Percentiles rank a stretch among this genome's conserved stretches.
Evolutionary conservation across 768 basidiomycete genomes (phyloP).

Genomic region (Lactarius akahatsu): DNA sequence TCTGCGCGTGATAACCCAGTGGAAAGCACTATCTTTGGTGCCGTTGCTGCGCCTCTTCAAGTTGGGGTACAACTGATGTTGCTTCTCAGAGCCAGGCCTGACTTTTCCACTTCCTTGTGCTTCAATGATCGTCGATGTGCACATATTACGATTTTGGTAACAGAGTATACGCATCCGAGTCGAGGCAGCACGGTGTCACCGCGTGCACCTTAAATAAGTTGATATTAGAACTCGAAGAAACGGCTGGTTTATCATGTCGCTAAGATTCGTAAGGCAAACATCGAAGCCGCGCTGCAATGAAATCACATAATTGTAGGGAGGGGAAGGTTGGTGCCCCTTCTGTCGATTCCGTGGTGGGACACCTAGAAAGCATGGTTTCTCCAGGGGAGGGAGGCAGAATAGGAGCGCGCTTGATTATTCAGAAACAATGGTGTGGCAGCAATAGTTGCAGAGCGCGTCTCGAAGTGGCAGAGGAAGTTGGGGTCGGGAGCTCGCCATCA

Average conservation of each 20-base stretch:
- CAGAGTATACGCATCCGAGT: neutral
- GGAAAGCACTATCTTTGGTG: neutral
- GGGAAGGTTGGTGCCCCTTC: neutral
- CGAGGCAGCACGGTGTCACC: neutral
- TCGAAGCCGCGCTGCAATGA: neutral
- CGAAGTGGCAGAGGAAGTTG: neutral
- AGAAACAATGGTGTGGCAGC: neutral
- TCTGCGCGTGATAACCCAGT: neutral
- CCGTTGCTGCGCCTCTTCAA: neutral
- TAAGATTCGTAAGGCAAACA: neutral
- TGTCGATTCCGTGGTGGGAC: neutral
- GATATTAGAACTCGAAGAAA: neutral
- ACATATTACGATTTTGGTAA: neutral
- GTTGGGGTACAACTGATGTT: too few species aligned
- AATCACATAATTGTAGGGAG: neutral
- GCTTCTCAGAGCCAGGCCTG: neutral
- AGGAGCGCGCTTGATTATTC: neutral
- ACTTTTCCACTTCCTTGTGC: neutral
- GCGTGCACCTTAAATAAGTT: neutral
- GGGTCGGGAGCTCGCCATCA: too few species aligned
- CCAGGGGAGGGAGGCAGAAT: neutral
- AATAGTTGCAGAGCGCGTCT: neutral
- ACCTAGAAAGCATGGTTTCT: neutral
- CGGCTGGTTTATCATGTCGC: too few species aligned
- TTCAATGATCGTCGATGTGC: neutral